Evolutionary conservation across 768 basidiomycete genomes (phyloP).

Genomic region (Amanita subjunquillea): DNA sequence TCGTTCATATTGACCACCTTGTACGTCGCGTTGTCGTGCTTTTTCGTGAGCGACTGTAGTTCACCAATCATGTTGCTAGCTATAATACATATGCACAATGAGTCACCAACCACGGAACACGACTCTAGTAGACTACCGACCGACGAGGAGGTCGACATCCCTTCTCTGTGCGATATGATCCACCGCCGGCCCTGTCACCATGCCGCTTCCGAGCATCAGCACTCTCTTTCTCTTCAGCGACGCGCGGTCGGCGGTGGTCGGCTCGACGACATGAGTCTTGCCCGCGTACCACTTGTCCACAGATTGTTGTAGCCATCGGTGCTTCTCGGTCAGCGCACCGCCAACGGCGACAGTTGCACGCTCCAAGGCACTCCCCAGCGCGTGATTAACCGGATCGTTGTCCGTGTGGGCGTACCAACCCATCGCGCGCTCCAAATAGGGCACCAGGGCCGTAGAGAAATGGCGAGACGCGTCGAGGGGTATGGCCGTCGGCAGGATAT

Average conservation of each 20-base stretch:
- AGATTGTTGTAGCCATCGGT: constrained; percentile 47
- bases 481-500: constrained; percentile 82
- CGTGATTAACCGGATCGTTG: constrained; percentile 3
- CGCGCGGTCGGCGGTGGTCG: neutral
- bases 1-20: constrained; percentile 54
- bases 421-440: constrained; percentile 57
- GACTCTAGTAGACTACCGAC: constrained; percentile 32
- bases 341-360: constrained; percentile 59
- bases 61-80: constrained; percentile 67
- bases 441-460: constrained; percentile 57
- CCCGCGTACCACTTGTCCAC: constrained; percentile 29
- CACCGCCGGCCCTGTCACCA: constrained; percentile 88
- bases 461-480: constrained; percentile 73
- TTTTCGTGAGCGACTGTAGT: constrained; percentile 34
- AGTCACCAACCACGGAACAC: too few species aligned
- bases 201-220: constrained; percentile 84
- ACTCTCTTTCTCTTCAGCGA: constrained; percentile 46
- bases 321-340: constrained; percentile 43
- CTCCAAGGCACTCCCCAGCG: constrained; percentile 38
- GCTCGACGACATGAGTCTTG: neutral
- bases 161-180: constrained; percentile 53
- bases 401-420: constrained; percentile 19
- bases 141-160: constrained; percentile 67
- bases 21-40: constrained; percentile 41
- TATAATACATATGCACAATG: constrained; percentile 17